phyloP scores from a whole-genome alignment of 1,284 basidiomycete genomes.

The Puccinia horiana region DNA sequence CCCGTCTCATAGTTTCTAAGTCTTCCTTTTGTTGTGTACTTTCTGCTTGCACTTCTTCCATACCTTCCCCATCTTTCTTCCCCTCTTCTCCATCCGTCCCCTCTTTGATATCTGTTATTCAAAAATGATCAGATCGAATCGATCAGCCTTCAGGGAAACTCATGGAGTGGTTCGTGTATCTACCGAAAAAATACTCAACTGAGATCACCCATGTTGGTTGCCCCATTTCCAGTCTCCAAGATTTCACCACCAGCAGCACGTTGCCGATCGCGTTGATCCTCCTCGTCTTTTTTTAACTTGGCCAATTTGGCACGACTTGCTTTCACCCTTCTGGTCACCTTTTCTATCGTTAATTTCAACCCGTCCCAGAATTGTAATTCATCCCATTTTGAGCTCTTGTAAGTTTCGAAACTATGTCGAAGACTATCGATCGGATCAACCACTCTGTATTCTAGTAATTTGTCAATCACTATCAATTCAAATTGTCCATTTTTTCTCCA shows the following conservation, averaged over 20 bases:
- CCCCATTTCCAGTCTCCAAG: constrained; percentile 21
- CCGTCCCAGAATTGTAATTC: constrained; percentile 77
- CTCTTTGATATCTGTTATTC: constrained; percentile 30
- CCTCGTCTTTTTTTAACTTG: constrained; percentile 77
- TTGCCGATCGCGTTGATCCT: constrained; percentile 60
- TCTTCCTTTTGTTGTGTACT: constrained; percentile 19
- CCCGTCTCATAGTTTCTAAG: constrained; percentile 14
- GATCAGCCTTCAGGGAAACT: constrained; percentile 62
- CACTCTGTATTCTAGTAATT: constrained; percentile 96
- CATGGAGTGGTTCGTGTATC: constrained; percentile 55
- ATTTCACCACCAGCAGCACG: constrained; percentile 51
- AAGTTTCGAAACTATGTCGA: constrained; percentile 72
- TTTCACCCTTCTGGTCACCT: constrained; percentile 80
- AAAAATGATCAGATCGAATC: background rate
- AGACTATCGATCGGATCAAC: constrained; percentile 92
- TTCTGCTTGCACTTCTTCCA: constrained; percentile 2
- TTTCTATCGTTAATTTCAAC: constrained; percentile 76
- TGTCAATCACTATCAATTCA: constrained; percentile 89
- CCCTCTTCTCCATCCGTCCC: constrained; percentile 15
- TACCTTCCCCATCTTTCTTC: constrained; percentile 28
- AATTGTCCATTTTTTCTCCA: constrained; percentile 81
- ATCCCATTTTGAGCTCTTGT: constrained; percentile 60
- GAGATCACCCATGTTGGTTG: constrained; percentile 36
- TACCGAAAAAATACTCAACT: constrained; percentile 32
- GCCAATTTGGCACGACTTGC: constrained; percentile 73